Conservation (phyloP, 495 filamentous ascomycete species). For the Sphaerosporella brunnea region DNA sequence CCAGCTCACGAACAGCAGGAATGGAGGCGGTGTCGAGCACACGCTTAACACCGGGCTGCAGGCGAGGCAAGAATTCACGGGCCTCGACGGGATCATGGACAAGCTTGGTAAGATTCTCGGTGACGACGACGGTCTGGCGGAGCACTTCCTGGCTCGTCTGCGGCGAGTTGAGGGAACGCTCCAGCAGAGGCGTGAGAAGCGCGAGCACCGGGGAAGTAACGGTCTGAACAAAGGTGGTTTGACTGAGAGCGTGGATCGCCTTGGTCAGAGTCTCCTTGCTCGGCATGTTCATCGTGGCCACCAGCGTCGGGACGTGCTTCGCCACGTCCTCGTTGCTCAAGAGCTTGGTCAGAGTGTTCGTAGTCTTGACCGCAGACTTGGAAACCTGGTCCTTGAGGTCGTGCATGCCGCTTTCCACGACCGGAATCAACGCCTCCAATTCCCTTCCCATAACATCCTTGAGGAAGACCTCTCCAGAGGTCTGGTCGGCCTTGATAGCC, state of each 20-base stretch:
- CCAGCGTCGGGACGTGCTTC: constrained; percentile 77
- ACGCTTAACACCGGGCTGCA: constrained; percentile 80
- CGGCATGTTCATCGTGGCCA: constrained; percentile 90
- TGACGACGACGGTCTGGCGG: constrained; percentile 90
- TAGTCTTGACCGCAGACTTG: constrained; percentile 76
- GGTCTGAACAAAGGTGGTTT: constrained; percentile 98
- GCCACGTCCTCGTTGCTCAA: constrained; percentile 94
- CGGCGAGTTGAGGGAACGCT: constrained; percentile 78
- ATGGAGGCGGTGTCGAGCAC: constrained; percentile 78
- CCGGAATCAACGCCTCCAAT: constrained; percentile 74
- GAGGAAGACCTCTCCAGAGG: constrained; percentile 65
- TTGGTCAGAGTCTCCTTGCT: constrained; percentile 76
- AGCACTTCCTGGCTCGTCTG: constrained; percentile 82
- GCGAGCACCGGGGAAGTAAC: constrained; percentile 96
- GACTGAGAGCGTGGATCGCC: constrained; percentile 89
- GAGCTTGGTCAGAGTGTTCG: constrained; percentile 75
- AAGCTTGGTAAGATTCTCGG: constrained; percentile 95
- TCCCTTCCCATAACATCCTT: constrained; percentile 83
- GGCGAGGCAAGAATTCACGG: constrained; percentile 84
- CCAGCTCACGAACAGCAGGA: constrained; percentile 85
- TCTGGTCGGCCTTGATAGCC: constrained; percentile 61
- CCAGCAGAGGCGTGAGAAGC: constrained; percentile 88
- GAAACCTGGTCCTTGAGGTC: constrained; percentile 82
- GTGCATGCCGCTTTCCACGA: constrained; percentile 88
- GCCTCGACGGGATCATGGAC: constrained; percentile 96